These are phyloP conservation scores for Trapa bicornis DNA, from an alignment of 345 rosid species.

Conservation along the genomic window DNA sequence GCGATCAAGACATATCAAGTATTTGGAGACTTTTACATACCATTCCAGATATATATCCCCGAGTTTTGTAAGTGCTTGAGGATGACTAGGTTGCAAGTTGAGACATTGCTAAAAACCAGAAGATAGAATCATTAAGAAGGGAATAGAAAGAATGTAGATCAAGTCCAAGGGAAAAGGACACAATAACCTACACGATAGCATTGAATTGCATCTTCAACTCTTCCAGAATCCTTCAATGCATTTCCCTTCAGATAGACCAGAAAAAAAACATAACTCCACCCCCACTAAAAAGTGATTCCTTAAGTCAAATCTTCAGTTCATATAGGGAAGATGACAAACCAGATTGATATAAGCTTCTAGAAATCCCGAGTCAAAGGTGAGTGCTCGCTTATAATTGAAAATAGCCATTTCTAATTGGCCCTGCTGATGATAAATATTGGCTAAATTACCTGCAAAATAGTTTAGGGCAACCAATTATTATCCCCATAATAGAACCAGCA, in stretches of 20 bases:
- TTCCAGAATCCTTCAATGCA: slow-evolving; percentile 86
- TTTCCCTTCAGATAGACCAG: slow-evolving; percentile 50
- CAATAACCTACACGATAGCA: slow-evolving; percentile 67
- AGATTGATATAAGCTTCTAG: slow-evolving; percentile 94
- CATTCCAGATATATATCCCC: slow-evolving; percentile 99
- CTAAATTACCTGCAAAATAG: slow-evolving; percentile 63
- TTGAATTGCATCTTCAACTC: slow-evolving; percentile 84
- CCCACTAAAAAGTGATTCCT: background rate
- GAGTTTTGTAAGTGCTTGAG: slow-evolving; percentile 93
- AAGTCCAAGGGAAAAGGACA: background rate
- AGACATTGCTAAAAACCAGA: slow-evolving; percentile 72
- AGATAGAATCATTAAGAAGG: slow-evolving; percentile 2
- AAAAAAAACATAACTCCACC: background rate
- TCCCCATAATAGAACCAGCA: background rate
- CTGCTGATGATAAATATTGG: slow-evolving; percentile 75
- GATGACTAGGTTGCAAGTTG: slow-evolving; percentile 75
- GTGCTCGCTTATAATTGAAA: slow-evolving; percentile 75
- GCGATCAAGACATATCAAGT: background rate
- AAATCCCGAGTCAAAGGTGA: slow-evolving; percentile 67
- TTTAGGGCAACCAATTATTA: background rate
- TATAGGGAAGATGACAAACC: slow-evolving; percentile 32
- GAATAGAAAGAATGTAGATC: background rate
- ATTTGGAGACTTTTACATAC: slow-evolving; percentile 20
- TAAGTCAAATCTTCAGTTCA: background rate
- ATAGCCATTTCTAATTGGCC: slow-evolving; percentile 85